Evolutionary conservation across 2,329 filamentous ascomycete species (phyloP).

Genomic region (Taxawa tesnikishii): DNA sequence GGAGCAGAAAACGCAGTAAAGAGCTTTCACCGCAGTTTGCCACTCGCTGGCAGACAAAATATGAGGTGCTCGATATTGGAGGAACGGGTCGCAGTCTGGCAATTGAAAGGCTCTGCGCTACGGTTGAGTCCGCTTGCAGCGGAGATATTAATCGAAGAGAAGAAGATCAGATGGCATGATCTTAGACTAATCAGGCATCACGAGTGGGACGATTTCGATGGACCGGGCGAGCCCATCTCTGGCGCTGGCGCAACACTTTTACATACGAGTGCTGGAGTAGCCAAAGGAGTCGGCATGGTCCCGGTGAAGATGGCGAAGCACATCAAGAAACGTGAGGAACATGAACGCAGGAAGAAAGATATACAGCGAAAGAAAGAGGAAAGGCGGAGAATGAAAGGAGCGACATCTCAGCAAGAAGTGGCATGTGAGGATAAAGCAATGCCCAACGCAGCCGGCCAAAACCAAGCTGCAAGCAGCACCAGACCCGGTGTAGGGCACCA

Average conservation of each 20-base stretch:
- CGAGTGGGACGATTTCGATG: constrained; percentile 69
- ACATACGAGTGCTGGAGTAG: constrained; percentile 45
- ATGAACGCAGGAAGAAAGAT: constrained; percentile 35
- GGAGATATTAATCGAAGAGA: constrained; percentile 48
- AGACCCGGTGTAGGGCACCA: constrained; percentile 10
- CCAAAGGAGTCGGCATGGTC: constrained; percentile 51
- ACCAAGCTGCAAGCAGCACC: not conserved
- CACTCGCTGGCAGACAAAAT: constrained; percentile 27
- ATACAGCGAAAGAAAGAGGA: constrained; percentile 17
- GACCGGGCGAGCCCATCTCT: constrained; percentile 60
- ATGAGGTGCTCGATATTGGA: constrained; percentile 56
- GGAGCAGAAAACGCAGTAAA: constrained; percentile 58
- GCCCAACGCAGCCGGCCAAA: not conserved
- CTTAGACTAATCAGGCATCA: constrained; percentile 52
- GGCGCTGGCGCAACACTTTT: constrained; percentile 51
- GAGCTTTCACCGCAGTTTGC: constrained; percentile 51
- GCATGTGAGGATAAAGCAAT: not conserved
- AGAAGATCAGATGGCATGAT: constrained; percentile 50
- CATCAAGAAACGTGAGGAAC: constrained; percentile 41
- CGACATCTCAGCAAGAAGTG: constrained; percentile 4
- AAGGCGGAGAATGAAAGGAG: constrained; percentile 10
- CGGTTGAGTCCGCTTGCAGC: constrained; percentile 53
- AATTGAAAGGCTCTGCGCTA: constrained; percentile 47
- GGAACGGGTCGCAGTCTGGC: constrained; percentile 54
- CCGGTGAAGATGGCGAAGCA: constrained; percentile 50